Evolutionary conservation across 129 eudicot species (phyloP).

Genomic region (Flaveria trinervia): DNA sequence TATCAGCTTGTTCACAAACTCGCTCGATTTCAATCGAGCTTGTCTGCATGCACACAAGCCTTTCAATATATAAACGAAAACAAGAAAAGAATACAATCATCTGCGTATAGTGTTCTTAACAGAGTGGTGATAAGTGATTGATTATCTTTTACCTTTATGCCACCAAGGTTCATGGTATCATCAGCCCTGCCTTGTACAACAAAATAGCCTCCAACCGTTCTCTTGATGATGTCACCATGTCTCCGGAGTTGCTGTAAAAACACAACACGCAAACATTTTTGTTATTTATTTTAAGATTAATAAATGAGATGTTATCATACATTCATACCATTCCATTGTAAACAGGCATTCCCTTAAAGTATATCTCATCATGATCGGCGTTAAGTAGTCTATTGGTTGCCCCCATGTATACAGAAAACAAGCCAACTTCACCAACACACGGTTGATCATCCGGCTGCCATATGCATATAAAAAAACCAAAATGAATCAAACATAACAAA

Average conservation of each 20-base stretch:
- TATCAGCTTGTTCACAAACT: conserved; percentile 73
- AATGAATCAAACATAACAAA: neutral
- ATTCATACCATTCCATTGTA: conserved; percentile 79
- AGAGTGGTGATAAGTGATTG: neutral
- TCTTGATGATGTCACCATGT: conserved; percentile 91
- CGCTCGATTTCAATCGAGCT: conserved; percentile 92
- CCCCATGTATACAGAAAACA: conserved; percentile 73
- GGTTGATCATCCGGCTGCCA: conserved; percentile 75
- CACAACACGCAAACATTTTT: neutral
- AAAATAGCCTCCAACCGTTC: conserved; percentile 65
- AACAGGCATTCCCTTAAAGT: conserved; percentile 94
- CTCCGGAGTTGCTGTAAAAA: conserved; percentile 69
- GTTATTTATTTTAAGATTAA: neutral
- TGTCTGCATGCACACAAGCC: conserved; percentile 53
- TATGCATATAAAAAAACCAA: conserved; percentile 10
- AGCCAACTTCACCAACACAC: conserved; percentile 89
- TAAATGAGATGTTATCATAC: neutral
- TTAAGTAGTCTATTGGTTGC: conserved; percentile 84
- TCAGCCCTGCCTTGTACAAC: conserved; percentile 92
- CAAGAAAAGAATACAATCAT: too few species aligned
- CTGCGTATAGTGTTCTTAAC: neutral
- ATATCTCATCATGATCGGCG: conserved; percentile 80
- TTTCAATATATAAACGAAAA: conserved; percentile 9
- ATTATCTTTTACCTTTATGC: conserved; percentile 69
- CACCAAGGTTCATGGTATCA: conserved; percentile 99